Base-by-base conservation (phyloP, 345 rosid species). In the Isatis tinctoria region DNA sequence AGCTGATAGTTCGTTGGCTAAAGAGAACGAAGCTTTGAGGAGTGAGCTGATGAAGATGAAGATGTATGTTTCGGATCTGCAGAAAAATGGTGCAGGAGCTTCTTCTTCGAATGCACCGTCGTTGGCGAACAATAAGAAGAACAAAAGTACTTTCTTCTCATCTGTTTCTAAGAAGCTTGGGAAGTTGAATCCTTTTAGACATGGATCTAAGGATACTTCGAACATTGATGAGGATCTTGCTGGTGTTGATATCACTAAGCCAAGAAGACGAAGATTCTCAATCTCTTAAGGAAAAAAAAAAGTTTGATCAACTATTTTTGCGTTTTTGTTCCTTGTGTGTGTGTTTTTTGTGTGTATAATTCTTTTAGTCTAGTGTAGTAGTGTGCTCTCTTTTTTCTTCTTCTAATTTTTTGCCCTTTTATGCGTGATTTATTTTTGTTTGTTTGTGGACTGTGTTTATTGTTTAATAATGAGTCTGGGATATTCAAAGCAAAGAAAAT, bases 241-340 rank as follows among this genome's bases (percentile, higher is more conserved):
- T 59, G 85, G 66, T 61, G 83, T 82, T 18, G 96, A 90, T 63
- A 30, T 83, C 32, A 83, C 93, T 67, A 95, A 90, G 83, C 99
- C 97, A 0, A 90, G 97, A 74, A 86, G 92, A 69, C 86, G 99
- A 80, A 88, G 99, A 82, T 95, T 95, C 85, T 91, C 97, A 0
- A 73, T 95, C 47, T 91, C 99, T 14, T 95, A 74, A 54, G 8
- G 3, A 32, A 10, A 8, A 49, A 27, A 3, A 5, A 14, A 32
- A 24, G 68, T 74, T 49, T 60, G 37, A 67, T 74, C 78, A 66
- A 13, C 4, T 16, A 41, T 58, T 69, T 30, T 33, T 33, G 61
- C 13, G 18, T 44, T 53, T 69, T 76, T 45, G 40, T 43, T 52
- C 17, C 64, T 6, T 53, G 47, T 44, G 69, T 75, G 51, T 51